Evolutionary conservation across 2,329 filamentous ascomycete species (phyloP).

Genomic region (Tolypocladium album): DNA sequence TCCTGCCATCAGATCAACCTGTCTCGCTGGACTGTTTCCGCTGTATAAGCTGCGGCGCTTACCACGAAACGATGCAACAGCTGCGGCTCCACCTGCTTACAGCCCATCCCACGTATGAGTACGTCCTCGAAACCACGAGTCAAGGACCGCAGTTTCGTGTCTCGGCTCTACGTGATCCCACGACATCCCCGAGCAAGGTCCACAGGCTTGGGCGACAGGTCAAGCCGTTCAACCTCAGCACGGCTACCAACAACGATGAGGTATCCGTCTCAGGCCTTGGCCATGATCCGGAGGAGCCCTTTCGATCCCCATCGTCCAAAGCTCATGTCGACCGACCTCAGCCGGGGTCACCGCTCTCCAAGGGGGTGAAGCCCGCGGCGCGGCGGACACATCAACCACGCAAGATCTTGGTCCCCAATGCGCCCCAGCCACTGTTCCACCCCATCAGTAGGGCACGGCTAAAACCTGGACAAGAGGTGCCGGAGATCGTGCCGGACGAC

Average conservation of each 20-base stretch:
- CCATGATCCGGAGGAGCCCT: conserved; percentile 16
- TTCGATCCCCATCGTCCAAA: conserved; percentile 12
- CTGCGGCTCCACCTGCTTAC: conserved; percentile 36
- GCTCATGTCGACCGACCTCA: conserved; percentile 9
- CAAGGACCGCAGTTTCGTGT: conserved; percentile 29
- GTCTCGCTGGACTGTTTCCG: conserved; percentile 36
- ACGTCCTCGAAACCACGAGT: conserved; percentile 24
- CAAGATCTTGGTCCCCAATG: conserved; percentile 35
- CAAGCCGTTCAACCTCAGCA: conserved; percentile 33
- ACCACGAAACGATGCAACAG: conserved; percentile 34
- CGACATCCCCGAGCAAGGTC: conserved; percentile 21
- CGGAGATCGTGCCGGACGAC: conserved; percentile 32
- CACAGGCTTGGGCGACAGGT: conserved; percentile 31
- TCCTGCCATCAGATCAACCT: conserved; percentile 30
- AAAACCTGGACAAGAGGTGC: conserved; percentile 35
- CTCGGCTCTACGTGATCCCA: conserved; percentile 16
- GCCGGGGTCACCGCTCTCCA: conserved; percentile 12
- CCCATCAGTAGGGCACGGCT: conserved; percentile 43
- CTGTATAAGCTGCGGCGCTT: conserved; percentile 39
- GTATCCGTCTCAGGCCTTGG: conserved; percentile 34
- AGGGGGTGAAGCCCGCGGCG: conserved; percentile 5
- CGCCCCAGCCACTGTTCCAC: conserved; percentile 44
- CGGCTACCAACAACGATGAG: conserved; percentile 32
- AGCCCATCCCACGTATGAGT: conserved; percentile 34
- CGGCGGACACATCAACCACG: conserved; percentile 6